These are phyloP conservation scores for Geotrichum candidum DNA, from an alignment of 1,139 yeast species.

Conservation along the genomic window DNA sequence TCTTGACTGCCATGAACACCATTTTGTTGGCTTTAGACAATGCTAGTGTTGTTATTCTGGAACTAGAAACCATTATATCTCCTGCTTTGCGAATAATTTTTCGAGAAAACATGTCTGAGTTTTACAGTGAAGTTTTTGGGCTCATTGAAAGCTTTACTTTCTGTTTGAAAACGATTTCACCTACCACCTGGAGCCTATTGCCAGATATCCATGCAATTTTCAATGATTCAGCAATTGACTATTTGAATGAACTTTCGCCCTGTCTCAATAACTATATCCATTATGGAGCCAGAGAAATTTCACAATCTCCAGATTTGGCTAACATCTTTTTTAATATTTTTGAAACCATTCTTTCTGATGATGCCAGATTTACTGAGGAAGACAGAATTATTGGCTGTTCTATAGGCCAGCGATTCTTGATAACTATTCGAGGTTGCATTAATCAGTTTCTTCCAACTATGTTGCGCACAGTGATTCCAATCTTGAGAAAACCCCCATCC, in stretches of 20 bases:
- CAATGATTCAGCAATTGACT: conserved; percentile 48
- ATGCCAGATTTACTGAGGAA: conserved; percentile 42
- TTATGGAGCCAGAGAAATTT: conserved; percentile 56
- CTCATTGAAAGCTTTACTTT: conserved; percentile 82
- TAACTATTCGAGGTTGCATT: conserved; percentile 40
- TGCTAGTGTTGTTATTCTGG: conserved; percentile 58
- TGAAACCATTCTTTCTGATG: conserved; percentile 34
- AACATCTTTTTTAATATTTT: conserved; percentile 32
- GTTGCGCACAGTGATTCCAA: conserved; percentile 33
- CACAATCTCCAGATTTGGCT: conserved; percentile 32
- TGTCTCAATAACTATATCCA: conserved; percentile 70
- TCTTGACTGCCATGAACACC: conserved; percentile 80
- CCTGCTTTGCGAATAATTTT: conserved; percentile 71
- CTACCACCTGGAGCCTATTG: conserved; percentile 70
- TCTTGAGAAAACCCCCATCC: conserved; percentile 23
- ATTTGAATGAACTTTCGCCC: conserved; percentile 71
- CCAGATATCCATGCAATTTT: conserved; percentile 50
- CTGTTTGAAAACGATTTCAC: conserved; percentile 62
- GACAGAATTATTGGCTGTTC: conserved; percentile 50
- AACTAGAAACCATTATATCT: conserved; percentile 64
- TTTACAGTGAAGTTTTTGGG: conserved; percentile 75
- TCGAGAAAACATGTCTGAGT: conserved; percentile 62
- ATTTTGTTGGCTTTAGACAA: conserved; percentile 80
- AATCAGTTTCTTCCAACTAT: conserved; percentile 41
- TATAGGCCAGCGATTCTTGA: conserved; percentile 50